phyloP scores from a whole-genome alignment of 495 filamentous ascomycete genomes.

The Aspergillus hancockii region DNA sequence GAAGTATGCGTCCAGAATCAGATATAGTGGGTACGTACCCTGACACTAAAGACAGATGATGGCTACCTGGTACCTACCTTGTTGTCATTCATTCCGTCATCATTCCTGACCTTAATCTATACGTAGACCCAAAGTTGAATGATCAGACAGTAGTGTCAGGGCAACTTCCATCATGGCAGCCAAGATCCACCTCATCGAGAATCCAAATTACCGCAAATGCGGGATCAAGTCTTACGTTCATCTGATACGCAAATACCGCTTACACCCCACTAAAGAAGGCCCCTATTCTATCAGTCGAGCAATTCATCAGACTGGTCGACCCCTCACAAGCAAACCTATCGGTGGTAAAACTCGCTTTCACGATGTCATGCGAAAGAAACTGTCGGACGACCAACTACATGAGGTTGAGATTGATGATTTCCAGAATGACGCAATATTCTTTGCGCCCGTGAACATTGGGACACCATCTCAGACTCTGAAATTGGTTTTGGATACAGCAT shows the following conservation, averaged over 20 bases:
- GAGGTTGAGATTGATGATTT: constrained; percentile 70
- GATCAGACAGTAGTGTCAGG: background rate
- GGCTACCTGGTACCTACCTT: too few species aligned
- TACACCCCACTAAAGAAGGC: constrained; percentile 68
- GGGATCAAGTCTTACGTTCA: constrained; percentile 75
- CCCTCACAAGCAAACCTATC: constrained; percentile 38
- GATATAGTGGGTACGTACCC: background rate
- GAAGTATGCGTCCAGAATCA: background rate
- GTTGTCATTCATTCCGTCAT: background rate
- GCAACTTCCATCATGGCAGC: constrained; percentile 32
- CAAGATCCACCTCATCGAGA: constrained; percentile 52
- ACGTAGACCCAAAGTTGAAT: background rate
- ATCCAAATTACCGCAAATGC: constrained; percentile 63
- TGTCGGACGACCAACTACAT: constrained; percentile 40
- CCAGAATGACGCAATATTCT: constrained; percentile 72
- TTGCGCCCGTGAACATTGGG: constrained; percentile 67
- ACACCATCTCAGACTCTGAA: constrained; percentile 65
- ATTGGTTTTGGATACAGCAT: constrained; percentile 78
- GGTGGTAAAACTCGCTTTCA: constrained; percentile 48
- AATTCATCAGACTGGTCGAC: constrained; percentile 47
- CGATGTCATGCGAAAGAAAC: constrained; percentile 54
- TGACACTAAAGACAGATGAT: background rate
- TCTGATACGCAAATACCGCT: constrained; percentile 67
- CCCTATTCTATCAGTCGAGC: constrained; percentile 59
- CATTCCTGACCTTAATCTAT: background rate